Base-by-base conservation (phyloP, 768 basidiomycete genomes). In the Tricholoma matsutake region DNA sequence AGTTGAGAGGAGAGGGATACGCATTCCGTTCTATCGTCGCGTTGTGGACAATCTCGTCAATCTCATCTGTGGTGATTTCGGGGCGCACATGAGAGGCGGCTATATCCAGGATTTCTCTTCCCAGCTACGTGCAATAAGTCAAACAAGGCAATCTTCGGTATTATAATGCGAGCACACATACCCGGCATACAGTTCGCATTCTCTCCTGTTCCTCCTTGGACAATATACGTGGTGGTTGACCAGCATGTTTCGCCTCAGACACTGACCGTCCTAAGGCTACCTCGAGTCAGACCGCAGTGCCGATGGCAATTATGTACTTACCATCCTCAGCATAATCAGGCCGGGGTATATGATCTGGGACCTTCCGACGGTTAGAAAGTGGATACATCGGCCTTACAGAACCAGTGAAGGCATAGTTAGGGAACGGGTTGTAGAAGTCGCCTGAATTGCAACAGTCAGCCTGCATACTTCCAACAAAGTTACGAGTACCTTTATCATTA, bases 11-110 rank as follows among this genome's bases (percentile, higher is more conserved):
- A 28, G 92, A 95, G 1, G 97, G 97, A 75, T 99, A 99, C 22
- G 92, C 86, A 65, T 93, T 87, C 56, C 96, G 82, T 76, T 96
- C 89, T 64, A 98, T 88, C 64, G 82, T 90, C 16, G 91, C 97
- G 64, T 92, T 85, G 76, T 99, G 97, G 13, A 96, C 94, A 64
- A 98, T 87, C 60, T 85, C 86, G 75, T 99, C 97, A 28, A 99
- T 82, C 70, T 95, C 93, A 70, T 98, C 95, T 1, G 97, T 98
- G 10, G 96, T 97, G 39, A 97, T 84, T 35, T 96, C 97, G n/a
- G 95, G 92, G 45, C 83, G 80, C 62, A 98, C 79, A 68, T 87
- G 84, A 0, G 95, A 85, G 1, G 96, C 96, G 16, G 92, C 89
- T 59, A 92, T 81, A 72, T 98, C 96, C 20, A 99, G 83, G n/a